These are phyloP conservation scores for Saksenaea vasiformis DNA, from an alignment of 371 early-diverging fungal genomes.

Conservation along the genomic window DNA sequence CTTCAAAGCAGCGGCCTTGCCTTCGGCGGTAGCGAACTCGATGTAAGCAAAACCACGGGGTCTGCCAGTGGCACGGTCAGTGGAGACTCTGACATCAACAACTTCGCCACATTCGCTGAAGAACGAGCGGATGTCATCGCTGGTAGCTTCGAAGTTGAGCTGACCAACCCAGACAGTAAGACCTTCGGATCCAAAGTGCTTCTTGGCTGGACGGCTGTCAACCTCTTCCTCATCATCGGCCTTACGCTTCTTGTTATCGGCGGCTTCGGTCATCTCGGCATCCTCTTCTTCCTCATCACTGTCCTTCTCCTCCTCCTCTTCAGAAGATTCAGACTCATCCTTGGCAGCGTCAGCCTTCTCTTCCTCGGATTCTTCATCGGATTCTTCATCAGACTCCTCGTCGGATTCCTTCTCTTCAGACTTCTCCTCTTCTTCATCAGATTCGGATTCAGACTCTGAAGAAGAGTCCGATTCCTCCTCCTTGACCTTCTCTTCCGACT, in stretches of 20 bases:
- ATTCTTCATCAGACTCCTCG: slow-evolving; percentile 12
- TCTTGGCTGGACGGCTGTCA: slow-evolving; percentile 39
- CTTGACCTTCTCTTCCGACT: slow-evolving; percentile 35
- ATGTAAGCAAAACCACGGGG: slow-evolving; percentile 79
- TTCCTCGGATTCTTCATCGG: slow-evolving; percentile 5
- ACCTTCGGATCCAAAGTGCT: slow-evolving; percentile 53
- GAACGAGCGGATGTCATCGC: slow-evolving; percentile 58
- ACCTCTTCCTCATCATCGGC: slow-evolving; percentile 41
- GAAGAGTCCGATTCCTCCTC: slow-evolving; percentile 12
- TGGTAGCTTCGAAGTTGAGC: slow-evolving; percentile 66
- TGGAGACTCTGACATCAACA: slow-evolving; percentile 66
- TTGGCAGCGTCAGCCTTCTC: background rate
- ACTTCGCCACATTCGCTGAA: slow-evolving; percentile 70
- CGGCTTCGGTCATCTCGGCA: slow-evolving; percentile 12
- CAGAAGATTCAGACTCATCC: slow-evolving; percentile 12
- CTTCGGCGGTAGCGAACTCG: slow-evolving; percentile 59
- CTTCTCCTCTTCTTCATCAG: slow-evolving; percentile 10
- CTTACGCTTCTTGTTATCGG: slow-evolving; percentile 41
- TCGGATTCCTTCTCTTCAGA: background rate
- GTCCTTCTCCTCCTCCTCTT: slow-evolving; percentile 16
- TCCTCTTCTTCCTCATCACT: slow-evolving; percentile 21
- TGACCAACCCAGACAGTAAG: slow-evolving; percentile 71
- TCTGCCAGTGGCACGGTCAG: slow-evolving; percentile 59
- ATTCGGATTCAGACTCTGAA: slow-evolving; percentile 3
- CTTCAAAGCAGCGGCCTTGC: slow-evolving; percentile 63